Evolutionary conservation across 345 rosid species (phyloP).

Genomic region (Camelina neglecta): DNA sequence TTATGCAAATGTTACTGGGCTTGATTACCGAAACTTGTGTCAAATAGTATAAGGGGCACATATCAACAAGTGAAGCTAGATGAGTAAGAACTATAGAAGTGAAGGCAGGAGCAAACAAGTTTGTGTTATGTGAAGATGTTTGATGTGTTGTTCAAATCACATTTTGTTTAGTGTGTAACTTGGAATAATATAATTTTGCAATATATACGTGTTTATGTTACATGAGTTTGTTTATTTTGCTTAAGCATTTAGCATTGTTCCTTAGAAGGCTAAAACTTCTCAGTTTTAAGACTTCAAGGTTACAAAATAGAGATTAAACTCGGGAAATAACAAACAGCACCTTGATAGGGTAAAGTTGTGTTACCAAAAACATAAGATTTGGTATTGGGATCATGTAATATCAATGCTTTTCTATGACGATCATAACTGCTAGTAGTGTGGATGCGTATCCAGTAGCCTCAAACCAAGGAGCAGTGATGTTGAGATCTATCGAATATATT

Average conservation of each 20-base stretch:
- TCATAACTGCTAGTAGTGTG: background rate
- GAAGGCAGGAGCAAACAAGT: conserved; percentile 5
- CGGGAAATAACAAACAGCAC: background rate
- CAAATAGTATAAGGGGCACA: background rate
- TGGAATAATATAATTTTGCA: conserved; percentile 4
- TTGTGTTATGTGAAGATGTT: conserved; percentile 21
- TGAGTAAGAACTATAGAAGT: conserved; percentile 23
- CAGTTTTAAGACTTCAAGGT: too few relatives aligned
- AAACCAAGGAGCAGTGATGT: background rate
- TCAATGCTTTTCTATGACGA: background rate
- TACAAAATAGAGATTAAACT: background rate
- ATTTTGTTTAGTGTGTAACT: conserved; percentile 23
- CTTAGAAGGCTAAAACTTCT: too few relatives aligned
- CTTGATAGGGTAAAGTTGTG: too few relatives aligned
- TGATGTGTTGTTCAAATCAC: conserved; percentile 1
- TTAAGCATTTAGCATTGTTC: background rate
- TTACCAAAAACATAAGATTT: too few relatives aligned
- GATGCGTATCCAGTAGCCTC: accelerated
- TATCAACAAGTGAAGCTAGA: conserved; percentile 19
- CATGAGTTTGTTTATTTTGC: background rate
- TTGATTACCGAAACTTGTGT: background rate
- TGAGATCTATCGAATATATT: background rate
- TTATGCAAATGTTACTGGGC: conserved; percentile 2
- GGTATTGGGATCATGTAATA: background rate
- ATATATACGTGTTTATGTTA: background rate